Conservation (phyloP, 2,329 filamentous ascomycete species). For the Davidsoniella virescens region DNA sequence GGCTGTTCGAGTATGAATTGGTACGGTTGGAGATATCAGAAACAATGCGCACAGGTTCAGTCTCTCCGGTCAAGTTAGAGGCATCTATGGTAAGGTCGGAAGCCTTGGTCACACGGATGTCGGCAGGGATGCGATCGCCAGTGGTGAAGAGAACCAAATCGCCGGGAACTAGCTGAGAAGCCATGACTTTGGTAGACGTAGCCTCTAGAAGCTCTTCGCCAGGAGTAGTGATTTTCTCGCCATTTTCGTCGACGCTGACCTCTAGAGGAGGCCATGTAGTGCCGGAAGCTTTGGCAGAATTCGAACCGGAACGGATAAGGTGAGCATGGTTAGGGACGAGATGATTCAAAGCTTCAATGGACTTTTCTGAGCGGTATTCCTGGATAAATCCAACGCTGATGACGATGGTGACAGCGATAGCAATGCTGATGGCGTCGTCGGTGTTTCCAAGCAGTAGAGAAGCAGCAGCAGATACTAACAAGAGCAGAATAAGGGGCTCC, state of each 20-base stretch:
- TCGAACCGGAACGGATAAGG: conserved; percentile 50
- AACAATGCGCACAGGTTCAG: conserved; percentile 73
- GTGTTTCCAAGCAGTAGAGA: conserved; percentile 84
- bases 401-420: conserved; percentile 90
- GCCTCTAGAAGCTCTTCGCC: conserved; percentile 50
- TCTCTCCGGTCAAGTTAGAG: conserved; percentile 92
- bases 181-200: conserved; percentile 70
- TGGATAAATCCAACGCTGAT: conserved; percentile 93
- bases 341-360: conserved; percentile 83
- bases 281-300: conserved; percentile 20
- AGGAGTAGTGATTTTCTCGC: conserved; percentile 38
- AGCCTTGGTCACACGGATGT: conserved; percentile 83
- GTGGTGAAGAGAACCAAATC: conserved; percentile 90
- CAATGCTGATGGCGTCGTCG: conserved; percentile 91
- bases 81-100: conserved; percentile 87
- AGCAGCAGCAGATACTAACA: conserved; percentile 73
- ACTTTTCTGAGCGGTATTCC: conserved; percentile 95
- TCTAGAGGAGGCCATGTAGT: conserved; percentile 31
- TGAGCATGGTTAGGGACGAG: conserved; percentile 92
- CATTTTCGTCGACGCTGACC: conserved; percentile 21
- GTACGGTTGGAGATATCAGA: conserved; percentile 34
- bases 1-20: neutral
- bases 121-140: conserved; percentile 88
- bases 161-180: conserved; percentile 73
- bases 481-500: conserved; percentile 83